Base-by-base conservation (phyloP, 179 eudicot species). In the Spinacia oleracea region DNA sequence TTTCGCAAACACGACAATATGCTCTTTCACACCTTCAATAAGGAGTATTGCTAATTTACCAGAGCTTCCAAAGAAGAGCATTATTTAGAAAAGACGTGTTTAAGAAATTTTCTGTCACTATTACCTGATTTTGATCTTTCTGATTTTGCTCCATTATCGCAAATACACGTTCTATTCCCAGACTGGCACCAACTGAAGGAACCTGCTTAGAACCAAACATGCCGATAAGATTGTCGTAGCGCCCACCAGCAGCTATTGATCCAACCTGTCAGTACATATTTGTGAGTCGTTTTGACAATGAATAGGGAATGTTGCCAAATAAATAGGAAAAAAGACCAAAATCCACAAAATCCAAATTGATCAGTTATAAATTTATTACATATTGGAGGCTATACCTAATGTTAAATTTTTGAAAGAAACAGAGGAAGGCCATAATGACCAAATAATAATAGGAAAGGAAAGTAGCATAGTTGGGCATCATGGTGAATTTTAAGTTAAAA, bases 241-340 rank as follows among this genome's bases (percentile, higher is more conserved):
- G 99, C 63, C 98, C 98, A 35, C 99, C 99, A 63, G 96, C 99
- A 77, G 94, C 99, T 83, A 96, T 93, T 45, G 99, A 90, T 80
- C 99, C 99, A 83, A 96, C 96, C 98, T 96, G 84, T 74, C 46
- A 70, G 78, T 56, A 80, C 32, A 82, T n/a, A 58, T 42, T 20
- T 11, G 32, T 42, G 71, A 66, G 65, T 83, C 80, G 64, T 38
- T 35, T 11, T 29, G 60, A 68, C 43, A 23, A 18, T 60, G 29
- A 60, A 43, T 70, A 56, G 23, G 9, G 71, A 65, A 38, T 34
- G 65, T 34, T 34, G 55, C 69, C 59, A 55, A 75, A 23, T 59
- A 69, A n/a, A 64, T 9, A 14, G 20, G 29, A 51, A 51, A 77
- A 58, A 9, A 4, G n/a, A 46, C n/a, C 55, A 14, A 46, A 70